These are phyloP conservation scores for Skeletonema potamos DNA, from an alignment of 108 stramenopile genomes.

Conservation along the genomic window DNA sequence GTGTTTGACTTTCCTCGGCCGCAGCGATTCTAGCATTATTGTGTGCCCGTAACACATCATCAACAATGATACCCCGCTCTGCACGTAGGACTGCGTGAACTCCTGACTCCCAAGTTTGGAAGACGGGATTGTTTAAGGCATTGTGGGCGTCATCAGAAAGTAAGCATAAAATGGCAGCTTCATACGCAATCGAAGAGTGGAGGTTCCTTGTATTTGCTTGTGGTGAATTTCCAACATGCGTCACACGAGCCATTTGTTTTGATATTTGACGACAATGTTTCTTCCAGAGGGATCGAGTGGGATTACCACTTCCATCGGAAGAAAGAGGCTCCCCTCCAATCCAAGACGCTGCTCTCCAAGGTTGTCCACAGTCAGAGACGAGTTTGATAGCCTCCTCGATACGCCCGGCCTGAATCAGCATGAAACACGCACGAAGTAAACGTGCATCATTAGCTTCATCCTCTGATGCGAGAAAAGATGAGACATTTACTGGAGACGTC, in stretches of 20 bases:
- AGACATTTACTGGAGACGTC: constrained; percentile 5
- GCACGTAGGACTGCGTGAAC: constrained; percentile 50
- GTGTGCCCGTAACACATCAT: constrained; percentile 59
- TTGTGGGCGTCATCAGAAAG: constrained; percentile 57
- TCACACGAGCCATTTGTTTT: constrained; percentile 37
- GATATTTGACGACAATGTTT: constrained; percentile 46
- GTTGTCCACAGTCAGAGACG: constrained; percentile 54
- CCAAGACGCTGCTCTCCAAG: constrained; percentile 71
- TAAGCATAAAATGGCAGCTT: constrained; percentile 68
- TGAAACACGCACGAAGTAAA: constrained; percentile 54
- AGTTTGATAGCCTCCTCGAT: constrained; percentile 52
- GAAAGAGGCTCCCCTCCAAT: constrained; percentile 54
- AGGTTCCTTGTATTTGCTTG: constrained; percentile 1
- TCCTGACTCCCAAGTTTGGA: constrained; percentile 61
- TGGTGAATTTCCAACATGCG: constrained; percentile 1
- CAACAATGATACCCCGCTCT: constrained; percentile 55
- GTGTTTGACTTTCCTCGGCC: constrained; percentile 7
- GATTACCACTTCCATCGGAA: constrained; percentile 53
- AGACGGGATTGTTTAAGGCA: constrained; percentile 55
- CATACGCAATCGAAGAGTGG: constrained; percentile 40
- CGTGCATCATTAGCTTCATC: constrained; percentile 46
- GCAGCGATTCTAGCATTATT: constrained; percentile 38
- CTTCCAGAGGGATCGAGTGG: constrained; percentile 72
- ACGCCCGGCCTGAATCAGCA: constrained; percentile 58
- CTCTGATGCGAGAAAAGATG: constrained; percentile 15